Percentiles rank a stretch among this genome's conserved stretches.
phyloP scores from a whole-genome alignment of 345 rosid genomes.

The Populus davidiana region DNA sequence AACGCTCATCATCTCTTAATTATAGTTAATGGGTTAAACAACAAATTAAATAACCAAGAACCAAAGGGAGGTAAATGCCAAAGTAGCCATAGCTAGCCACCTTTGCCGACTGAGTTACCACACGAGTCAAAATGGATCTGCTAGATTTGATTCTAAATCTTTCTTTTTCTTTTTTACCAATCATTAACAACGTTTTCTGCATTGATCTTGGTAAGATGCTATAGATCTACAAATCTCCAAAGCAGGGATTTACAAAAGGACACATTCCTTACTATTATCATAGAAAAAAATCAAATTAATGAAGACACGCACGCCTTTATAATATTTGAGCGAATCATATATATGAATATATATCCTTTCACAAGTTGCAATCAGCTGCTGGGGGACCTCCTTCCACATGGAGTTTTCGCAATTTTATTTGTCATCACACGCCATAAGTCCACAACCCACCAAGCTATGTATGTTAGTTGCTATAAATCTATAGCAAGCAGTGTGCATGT shows the following conservation, averaged over 20 bases:
- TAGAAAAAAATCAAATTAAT: background rate
- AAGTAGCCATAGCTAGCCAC: background rate
- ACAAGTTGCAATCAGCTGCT: conserved; percentile 8
- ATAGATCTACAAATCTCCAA: background rate
- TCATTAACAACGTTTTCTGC: background rate
- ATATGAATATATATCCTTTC: background rate
- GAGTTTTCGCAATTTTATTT: conserved; percentile 14
- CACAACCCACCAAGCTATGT: background rate
- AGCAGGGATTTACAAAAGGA: background rate
- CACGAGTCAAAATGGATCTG: background rate
- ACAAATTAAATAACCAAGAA: background rate
- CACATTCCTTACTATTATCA: background rate
- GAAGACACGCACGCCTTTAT: background rate
- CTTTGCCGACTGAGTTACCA: background rate
- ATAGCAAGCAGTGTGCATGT: conserved; percentile 17
- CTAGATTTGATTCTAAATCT: background rate
- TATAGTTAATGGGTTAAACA: background rate
- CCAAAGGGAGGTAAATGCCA: too few relatives aligned
- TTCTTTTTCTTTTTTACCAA: background rate
- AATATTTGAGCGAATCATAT: background rate
- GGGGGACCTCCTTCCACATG: conserved; percentile 26
- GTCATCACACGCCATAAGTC: conserved; percentile 1
- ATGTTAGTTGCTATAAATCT: background rate
- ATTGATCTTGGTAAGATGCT: background rate
- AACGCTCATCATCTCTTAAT: background rate